Evolutionary conservation across 2,329 filamentous ascomycete species (phyloP), one percentile per base, ranked within the genome.

Genomic region (Fusarium sp.): DNA sequence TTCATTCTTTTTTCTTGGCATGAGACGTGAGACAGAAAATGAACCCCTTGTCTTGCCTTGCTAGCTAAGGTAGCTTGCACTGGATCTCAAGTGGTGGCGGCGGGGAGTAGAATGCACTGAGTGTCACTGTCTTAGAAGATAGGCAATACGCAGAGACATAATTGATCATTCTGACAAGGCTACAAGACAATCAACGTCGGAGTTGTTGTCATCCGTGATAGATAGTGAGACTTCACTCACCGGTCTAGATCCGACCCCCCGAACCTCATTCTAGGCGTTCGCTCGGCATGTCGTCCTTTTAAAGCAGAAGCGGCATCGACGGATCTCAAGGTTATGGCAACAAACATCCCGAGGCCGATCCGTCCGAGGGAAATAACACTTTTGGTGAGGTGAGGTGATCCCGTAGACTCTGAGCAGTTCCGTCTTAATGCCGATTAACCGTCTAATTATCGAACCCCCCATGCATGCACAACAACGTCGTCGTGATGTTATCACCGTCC

Each of bases 161-260:
- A 48, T 28, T 62, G 24, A 69, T 35, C 35, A 39, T 35, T 42
- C 48, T 24, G n/a, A 42, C 42, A 35, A 39, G 65, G 50, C 38
- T 64, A 15, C 36, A 51, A 65, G 66, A 69, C 64, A 69, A 69
- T 44, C 22, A 35, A 38, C n/a, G 30, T 20, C 50, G 66, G 51
- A 65, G 26, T 48, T 20, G 9, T 41, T 51, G 24, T 30, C 22
- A 38, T 44, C 58, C 56, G 66, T 53, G 22, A 38, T 17, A 14
- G 38, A 55, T 55, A 55, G 39, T 60, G 47, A 50, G 32, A 67
- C 65, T 26, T 36, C 44, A 45, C 59, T 73, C 59, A 39, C 59
- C 64, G 55, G 59, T 47, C 38, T 55, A 53, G 47, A 55, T 14
- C 70, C 66, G 70, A 73, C 56, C 59, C 70, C 70, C 70, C 66